Evolutionary conservation across 192 early-diverging fungal species (phyloP).

Genomic region (Gamsiella multidivaricata): DNA sequence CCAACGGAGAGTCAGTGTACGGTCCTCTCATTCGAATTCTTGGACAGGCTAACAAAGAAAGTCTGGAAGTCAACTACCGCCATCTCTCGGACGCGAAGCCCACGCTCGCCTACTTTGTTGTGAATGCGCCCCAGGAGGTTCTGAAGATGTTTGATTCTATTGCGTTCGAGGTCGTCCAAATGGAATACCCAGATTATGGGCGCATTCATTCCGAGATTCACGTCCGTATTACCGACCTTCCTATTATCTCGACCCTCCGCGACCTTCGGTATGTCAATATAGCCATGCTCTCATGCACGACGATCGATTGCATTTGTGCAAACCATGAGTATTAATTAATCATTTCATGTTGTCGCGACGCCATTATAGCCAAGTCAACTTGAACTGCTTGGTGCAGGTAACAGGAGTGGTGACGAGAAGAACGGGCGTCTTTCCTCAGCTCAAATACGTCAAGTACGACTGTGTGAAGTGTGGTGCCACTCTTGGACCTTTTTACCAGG

Average conservation of each 20-base stretch:
- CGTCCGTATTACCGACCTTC: slow-evolving; percentile 92
- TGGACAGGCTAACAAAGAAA: slow-evolving; percentile 84
- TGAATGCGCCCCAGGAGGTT: slow-evolving; percentile 89
- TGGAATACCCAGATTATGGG: slow-evolving; percentile 92
- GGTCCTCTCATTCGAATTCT: slow-evolving; percentile 90
- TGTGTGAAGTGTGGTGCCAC: slow-evolving; percentile 93
- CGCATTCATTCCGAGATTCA: slow-evolving; percentile 92
- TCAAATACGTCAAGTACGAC: slow-evolving; percentile 96
- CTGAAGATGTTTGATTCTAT: slow-evolving; percentile 93
- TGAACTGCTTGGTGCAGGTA: slow-evolving; percentile 93
- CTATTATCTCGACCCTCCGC: slow-evolving; percentile 84
- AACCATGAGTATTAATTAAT: no score
- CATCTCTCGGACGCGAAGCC: slow-evolving; percentile 84
- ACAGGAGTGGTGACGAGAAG: slow-evolving; percentile 93
- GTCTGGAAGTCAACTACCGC: slow-evolving; percentile 87
- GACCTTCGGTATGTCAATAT: slow-evolving; percentile 72
- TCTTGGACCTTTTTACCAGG: slow-evolving; percentile 95
- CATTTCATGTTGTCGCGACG: no score
- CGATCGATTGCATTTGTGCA: slow-evolving; percentile 9
- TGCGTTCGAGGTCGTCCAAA: slow-evolving; percentile 89
- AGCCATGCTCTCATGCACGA: no score
- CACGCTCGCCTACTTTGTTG: slow-evolving; percentile 89
- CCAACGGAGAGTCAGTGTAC: slow-evolving; percentile 90
- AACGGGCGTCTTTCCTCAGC: slow-evolving; percentile 95
- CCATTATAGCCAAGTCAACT: slow-evolving; percentile 83